Base-by-base conservation (phyloP, 164 flowering plant genomes). In the Liquidambar formosana region DNA sequence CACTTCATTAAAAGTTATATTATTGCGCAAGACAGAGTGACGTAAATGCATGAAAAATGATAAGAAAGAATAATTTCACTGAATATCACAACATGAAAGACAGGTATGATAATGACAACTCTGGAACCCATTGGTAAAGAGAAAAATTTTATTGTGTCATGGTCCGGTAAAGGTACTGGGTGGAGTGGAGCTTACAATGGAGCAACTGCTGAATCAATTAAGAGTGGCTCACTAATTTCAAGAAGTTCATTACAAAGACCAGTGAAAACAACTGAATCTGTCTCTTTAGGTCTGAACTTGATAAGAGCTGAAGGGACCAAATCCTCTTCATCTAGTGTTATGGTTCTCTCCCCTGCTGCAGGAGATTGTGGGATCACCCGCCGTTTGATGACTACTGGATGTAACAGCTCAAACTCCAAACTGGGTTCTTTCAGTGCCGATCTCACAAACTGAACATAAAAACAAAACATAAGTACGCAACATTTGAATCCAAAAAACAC, bases 291-390 rank as follows among this genome's bases (percentile, higher is more conserved):
- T 58, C 64, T 91, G 80, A 88, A 93, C 78, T 88, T 95, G 71
- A 93, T 59, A n/a, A 95, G 92, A 52, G 99, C 92, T 8, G 97
- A 79, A 8, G 99, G 99, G 27, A 93, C 94, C 82, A 95, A 76
- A 68, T 88, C 99, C 76, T 89, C 99, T 11, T 89, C 97, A 4
- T 87, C 93, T 19, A 95, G 78, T 21, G 93, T 91, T 25, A 71
- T 69, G 14, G 75, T 66, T 71, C 72, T 83, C 62, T 75, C 66
- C 51, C 93, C 89, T 47, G 81, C 66, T 19, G 63, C 74, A 44
- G 88, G 74, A 78, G 76, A 83, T 64, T 78, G 82, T 48, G 97
- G 95, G 75, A 94, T 85, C 68, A 86, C 83, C 22, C 91, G 82
- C 28, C 95, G 74, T 76, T 78, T 92, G 52, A 91, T 71, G 28